These are phyloP conservation scores for Neurospora tetrasperma DNA, from an alignment of 495 filamentous ascomycete genomes.

Conservation along the genomic window DNA sequence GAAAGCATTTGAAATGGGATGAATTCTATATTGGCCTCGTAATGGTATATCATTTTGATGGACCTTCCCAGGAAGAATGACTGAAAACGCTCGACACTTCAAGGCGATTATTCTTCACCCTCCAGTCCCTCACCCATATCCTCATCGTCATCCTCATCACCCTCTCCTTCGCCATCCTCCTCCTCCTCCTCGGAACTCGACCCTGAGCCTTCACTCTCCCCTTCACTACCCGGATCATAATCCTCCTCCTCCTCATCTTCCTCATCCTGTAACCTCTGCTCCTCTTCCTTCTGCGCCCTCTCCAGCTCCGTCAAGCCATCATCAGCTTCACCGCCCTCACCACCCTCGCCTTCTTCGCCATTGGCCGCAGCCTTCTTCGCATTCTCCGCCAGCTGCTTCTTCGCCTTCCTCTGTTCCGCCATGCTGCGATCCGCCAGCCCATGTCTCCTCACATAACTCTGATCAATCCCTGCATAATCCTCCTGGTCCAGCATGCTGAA, in stretches of 20 bases:
- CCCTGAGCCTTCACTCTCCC: constrained; percentile 60
- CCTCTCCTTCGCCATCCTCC: constrained; percentile 40
- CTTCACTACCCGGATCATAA: constrained; percentile 72
- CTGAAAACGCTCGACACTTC: background rate
- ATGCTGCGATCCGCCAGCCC: constrained; percentile 83
- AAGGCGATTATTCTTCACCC: constrained; percentile 5
- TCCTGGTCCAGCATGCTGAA: constrained; percentile 84
- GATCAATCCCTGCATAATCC: constrained; percentile 73
- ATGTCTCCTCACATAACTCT: constrained; percentile 64
- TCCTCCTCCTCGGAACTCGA: constrained; percentile 39
- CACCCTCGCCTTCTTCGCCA: constrained; percentile 34
- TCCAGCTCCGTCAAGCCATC: constrained; percentile 53
- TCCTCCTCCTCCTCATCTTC: constrained; percentile 88
- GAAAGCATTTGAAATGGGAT: background rate
- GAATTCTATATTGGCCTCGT: background rate
- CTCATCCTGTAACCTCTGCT: constrained; percentile 46
- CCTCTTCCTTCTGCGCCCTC: constrained; percentile 41
- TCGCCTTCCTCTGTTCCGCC: constrained; percentile 79
- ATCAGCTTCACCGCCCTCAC: constrained; percentile 41
- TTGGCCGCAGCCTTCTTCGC: constrained; percentile 35
- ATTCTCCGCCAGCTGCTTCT: constrained; percentile 43
- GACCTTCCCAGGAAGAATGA: background rate
- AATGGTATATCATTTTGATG: background rate
- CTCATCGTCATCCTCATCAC: constrained; percentile 37
- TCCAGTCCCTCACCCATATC: constrained; percentile 30